These are phyloP conservation scores for Eimeria praecox DNA, from an alignment of 169 alveolate genomes.

Conservation along the genomic window DNA sequence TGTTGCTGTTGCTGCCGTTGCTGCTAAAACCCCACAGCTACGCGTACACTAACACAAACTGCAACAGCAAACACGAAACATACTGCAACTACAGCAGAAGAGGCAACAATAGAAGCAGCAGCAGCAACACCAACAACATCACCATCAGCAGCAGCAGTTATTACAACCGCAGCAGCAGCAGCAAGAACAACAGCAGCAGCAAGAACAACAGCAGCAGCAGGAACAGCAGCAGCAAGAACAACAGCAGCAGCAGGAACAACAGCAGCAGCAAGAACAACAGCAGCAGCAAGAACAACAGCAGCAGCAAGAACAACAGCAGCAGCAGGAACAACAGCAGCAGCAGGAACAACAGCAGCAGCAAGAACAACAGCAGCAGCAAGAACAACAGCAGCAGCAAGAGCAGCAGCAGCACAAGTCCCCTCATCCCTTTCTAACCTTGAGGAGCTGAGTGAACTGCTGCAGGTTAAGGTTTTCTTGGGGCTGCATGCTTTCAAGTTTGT, in stretches of 20 bases:
- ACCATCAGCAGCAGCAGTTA: too few relatives aligned
- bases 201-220: background rate
- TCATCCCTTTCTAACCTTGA: background rate
- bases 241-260: background rate
- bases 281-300: background rate
- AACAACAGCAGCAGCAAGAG: background rate
- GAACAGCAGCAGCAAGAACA: background rate
- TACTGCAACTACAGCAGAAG: too few relatives aligned
- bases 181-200: too few relatives aligned
- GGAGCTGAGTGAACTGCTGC: slow-evolving; percentile 6
- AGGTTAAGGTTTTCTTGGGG: background rate
- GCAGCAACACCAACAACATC: too few relatives aligned
- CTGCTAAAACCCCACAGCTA: too few relatives aligned
- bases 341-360: slow-evolving; percentile 14
- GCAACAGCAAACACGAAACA: too few relatives aligned
- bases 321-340: background rate
- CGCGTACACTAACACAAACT: too few relatives aligned
- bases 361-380: background rate
- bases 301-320: background rate
- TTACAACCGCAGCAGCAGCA: too few relatives aligned
- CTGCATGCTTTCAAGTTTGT: background rate
- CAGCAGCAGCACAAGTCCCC: background rate
- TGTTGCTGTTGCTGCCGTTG: too few relatives aligned
- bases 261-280: background rate
- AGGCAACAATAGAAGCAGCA: too few relatives aligned